Conservation (phyloP, 257 asterid genomes). For the Perilla frutescens region DNA sequence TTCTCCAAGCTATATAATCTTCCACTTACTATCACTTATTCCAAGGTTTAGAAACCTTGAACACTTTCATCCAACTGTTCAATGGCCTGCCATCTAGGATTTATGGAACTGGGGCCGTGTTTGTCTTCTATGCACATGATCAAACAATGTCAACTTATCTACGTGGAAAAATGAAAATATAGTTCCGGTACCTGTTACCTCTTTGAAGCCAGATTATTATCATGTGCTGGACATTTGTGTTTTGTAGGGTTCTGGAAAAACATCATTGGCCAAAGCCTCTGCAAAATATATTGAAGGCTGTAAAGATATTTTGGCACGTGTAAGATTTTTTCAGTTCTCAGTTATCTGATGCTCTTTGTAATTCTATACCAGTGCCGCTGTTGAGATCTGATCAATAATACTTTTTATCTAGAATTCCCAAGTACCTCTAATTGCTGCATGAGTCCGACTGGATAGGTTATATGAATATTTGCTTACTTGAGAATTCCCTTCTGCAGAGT, state of each 20-base stretch:
- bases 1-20: neutral
- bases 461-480: conserved; percentile 22
- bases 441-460: conserved; percentile 34
- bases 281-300: conserved; percentile 76
- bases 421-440: conserved; percentile 4
- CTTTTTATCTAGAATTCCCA: conserved; percentile 7
- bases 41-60: neutral
- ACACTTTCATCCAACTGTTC: neutral
- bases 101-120: neutral
- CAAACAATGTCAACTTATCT: conserved; percentile 30
- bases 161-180: conserved; percentile 4
- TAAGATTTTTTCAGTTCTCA: conserved; percentile 42
- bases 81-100: neutral
- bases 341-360: conserved; percentile 5
- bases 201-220: conserved; percentile 21
- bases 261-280: conserved; percentile 75
- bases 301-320: conserved; percentile 81
- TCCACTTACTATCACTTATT: neutral
- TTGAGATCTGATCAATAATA: conserved; percentile 26
- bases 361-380: conserved; percentile 30
- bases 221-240: conserved; percentile 28
- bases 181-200: conserved; percentile 2
- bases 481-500: conserved; percentile 59
- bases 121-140: neutral
- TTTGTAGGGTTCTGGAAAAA: conserved; percentile 86